These are phyloP conservation scores for Globisporangium paddicum DNA, from an alignment of 352 stramenopile species.

Conservation along the genomic window DNA sequence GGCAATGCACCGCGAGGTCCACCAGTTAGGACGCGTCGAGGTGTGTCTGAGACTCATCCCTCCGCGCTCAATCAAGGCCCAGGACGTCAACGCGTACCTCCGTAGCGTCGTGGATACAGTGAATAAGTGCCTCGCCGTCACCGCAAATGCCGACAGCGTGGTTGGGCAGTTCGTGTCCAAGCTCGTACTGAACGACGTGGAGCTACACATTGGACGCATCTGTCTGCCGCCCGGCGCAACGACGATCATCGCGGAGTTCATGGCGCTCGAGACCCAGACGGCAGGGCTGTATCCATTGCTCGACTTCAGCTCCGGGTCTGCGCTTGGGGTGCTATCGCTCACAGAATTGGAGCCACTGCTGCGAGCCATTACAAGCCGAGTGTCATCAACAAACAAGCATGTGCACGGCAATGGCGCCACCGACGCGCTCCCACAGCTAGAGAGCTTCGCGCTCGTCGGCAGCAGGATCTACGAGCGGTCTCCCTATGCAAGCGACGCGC, in stretches of 20 bases:
- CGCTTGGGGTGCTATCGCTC: background rate
- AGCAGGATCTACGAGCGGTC: background rate
- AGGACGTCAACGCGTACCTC: background rate
- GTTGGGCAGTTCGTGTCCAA: background rate
- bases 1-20: background rate
- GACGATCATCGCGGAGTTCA: background rate
- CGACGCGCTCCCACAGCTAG: background rate
- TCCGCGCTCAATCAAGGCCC: background rate
- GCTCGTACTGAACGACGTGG: constrained; percentile 1
- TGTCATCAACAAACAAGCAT: background rate
- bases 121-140: background rate
- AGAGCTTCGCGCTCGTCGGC: background rate
- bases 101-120: background rate
- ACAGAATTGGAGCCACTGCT: background rate
- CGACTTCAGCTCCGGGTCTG: background rate
- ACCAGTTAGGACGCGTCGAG: background rate
- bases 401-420: background rate
- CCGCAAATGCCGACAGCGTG: background rate
- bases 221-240: background rate
- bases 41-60: constrained; percentile 1
- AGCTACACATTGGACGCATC: constrained; percentile 5
- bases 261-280: background rate
- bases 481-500: background rate
- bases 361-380: background rate
- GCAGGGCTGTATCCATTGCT: background rate